Conservation (phyloP, 1,284 basidiomycete species). For the Austroboletus niveus region DNA sequence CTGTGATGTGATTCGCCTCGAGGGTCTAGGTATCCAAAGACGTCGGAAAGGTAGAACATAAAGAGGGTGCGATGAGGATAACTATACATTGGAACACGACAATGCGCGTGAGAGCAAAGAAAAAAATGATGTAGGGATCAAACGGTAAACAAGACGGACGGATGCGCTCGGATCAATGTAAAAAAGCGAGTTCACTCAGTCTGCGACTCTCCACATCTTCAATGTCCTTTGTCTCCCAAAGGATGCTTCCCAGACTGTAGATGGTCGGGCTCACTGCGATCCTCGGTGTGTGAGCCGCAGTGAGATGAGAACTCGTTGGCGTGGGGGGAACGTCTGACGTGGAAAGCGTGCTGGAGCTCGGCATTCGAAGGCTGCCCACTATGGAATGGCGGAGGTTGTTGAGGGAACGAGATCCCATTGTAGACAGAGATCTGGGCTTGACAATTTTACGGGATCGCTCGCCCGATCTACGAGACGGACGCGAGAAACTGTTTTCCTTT, state of each 20-base stretch:
- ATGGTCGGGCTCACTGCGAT: slow-evolving; percentile 54
- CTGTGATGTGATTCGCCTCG: no score
- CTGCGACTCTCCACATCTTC: slow-evolving; percentile 64
- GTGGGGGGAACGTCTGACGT: slow-evolving; percentile 9
- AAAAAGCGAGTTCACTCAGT: slow-evolving; percentile 67
- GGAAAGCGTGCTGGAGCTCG: slow-evolving; percentile 21
- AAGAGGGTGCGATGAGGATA: slow-evolving; percentile 1
- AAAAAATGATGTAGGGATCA: background rate
- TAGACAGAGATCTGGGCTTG: slow-evolving; percentile 9
- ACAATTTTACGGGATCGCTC: slow-evolving; percentile 13
- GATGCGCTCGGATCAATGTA: slow-evolving; percentile 38
- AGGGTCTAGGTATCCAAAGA: no score
- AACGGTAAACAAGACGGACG: background rate
- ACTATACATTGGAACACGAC: slow-evolving; percentile 2
- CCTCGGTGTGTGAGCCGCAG: slow-evolving; percentile 23
- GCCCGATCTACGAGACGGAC: slow-evolving; percentile 12
- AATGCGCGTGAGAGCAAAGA: slow-evolving; percentile 4
- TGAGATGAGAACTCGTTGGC: background rate
- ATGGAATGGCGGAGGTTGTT: slow-evolving; percentile 41
- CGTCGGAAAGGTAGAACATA: background rate
- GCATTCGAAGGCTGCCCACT: slow-evolving; percentile 25
- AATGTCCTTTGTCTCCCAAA: slow-evolving; percentile 49
- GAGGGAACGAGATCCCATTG: slow-evolving; percentile 33
- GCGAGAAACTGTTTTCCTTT: slow-evolving; percentile 10
- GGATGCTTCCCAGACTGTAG: slow-evolving; percentile 54